phyloP scores from a whole-genome alignment of 2,329 filamentous ascomycete species.

The Colletotrichum graminicola region DNA sequence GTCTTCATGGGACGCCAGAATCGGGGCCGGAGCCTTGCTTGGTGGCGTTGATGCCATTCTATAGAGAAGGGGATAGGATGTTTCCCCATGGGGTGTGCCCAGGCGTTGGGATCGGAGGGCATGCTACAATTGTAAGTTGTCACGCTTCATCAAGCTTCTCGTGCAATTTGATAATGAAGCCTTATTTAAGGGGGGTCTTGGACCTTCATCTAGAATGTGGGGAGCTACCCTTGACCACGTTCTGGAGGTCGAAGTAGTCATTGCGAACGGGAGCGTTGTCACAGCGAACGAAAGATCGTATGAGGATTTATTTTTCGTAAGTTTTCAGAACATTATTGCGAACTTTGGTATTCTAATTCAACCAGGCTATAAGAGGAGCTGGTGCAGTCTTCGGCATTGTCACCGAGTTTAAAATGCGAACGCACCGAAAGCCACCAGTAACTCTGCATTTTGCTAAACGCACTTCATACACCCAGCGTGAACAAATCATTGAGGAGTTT shows the following conservation, averaged over 20 bases:
- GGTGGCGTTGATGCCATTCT: not conserved
- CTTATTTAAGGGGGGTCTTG: not conserved
- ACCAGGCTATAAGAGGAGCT: not conserved
- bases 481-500: not conserved
- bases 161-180: too few relatives aligned
- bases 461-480: not conserved
- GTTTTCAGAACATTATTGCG: rapidly evolving
- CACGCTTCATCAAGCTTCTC: too few relatives aligned
- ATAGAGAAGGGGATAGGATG: not conserved
- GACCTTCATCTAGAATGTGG: not conserved
- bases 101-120: not conserved
- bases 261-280: not conserved
- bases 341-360: not conserved
- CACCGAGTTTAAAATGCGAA: not conserved
- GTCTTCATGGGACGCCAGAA: not conserved
- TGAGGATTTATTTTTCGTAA: not conserved
- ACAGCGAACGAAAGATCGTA: not conserved
- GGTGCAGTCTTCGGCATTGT: not conserved
- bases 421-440: not conserved
- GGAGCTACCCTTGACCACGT: not conserved
- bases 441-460: not conserved
- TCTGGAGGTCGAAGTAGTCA: not conserved
- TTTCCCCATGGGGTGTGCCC: not conserved
- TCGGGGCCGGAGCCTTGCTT: not conserved
- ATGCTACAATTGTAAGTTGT: not conserved